These are phyloP conservation scores for Penicillium sp. DNA, from an alignment of 2,329 filamentous ascomycete genomes.

Conservation along the genomic window DNA sequence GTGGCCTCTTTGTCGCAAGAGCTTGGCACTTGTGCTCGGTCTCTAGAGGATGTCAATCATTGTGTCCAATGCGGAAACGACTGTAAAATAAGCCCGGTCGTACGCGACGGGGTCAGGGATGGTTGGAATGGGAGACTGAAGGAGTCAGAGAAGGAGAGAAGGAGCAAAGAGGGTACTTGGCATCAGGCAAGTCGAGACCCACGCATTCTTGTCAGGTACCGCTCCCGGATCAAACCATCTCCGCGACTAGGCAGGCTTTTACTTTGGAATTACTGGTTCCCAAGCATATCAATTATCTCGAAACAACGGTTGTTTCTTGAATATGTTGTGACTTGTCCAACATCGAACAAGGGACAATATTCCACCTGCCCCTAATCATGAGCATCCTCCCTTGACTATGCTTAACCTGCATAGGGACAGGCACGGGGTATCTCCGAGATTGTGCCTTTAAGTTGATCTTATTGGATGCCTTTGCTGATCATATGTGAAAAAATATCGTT, in stretches of 20 bases:
- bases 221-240: slow-evolving; percentile 5
- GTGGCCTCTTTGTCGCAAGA: slow-evolving; percentile 38
- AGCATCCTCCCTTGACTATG: neutral
- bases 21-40: slow-evolving; percentile 21
- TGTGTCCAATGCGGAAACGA: neutral
- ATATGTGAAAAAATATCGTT: too few species aligned
- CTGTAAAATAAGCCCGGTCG: neutral
- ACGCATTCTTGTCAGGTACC: slow-evolving; percentile 4
- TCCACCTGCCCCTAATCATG: neutral
- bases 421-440: neutral
- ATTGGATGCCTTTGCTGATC: too few species aligned
- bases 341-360: neutral
- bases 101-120: neutral
- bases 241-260: neutral
- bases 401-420: neutral
- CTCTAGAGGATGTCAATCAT: slow-evolving; percentile 28
- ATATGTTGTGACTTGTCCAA: neutral
- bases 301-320: neutral
- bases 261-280: neutral
- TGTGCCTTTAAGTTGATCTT: neutral
- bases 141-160: neutral
- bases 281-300: neutral
- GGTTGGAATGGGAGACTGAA: neutral
- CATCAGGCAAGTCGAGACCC: neutral
- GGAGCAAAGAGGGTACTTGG: neutral